phyloP scores from a whole-genome alignment of 768 basidiomycete species.

The Rhodosporidiobolus odoratus region DNA sequence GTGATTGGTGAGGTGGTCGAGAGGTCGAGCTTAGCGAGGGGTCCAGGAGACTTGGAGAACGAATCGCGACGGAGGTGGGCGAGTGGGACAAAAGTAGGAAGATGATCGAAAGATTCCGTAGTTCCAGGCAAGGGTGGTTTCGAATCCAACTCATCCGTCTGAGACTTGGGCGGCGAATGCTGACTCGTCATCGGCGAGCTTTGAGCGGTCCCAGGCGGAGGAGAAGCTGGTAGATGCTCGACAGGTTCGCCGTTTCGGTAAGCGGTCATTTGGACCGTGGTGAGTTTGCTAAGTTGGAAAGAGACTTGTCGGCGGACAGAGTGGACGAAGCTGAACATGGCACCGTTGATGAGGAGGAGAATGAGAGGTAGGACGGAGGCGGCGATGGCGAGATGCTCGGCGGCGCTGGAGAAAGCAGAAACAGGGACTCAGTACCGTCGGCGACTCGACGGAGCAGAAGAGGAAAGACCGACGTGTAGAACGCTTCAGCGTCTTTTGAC shows the following conservation, averaged over 20 bases:
- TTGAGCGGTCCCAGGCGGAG: too few species aligned
- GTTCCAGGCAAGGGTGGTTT: too few species aligned
- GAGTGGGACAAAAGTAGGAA: too few species aligned
- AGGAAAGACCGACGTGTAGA: background rate
- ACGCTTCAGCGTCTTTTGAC: background rate
- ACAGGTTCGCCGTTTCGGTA: too few species aligned
- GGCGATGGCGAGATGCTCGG: background rate
- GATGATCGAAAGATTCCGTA: too few species aligned
- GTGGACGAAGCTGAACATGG: background rate
- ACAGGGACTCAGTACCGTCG: background rate
- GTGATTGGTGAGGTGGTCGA: background rate
- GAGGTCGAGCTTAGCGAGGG: too few species aligned
- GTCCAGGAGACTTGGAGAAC: too few species aligned
- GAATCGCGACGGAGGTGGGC: too few species aligned
- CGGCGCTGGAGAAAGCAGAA: background rate
- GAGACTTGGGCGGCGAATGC: too few species aligned
- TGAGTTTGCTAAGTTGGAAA: background rate
- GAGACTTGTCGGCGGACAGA: background rate
- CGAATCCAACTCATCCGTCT: too few species aligned
- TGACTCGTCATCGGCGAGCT: too few species aligned
- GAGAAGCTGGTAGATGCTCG: too few species aligned
- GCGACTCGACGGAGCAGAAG: background rate
- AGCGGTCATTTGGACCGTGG: background rate
- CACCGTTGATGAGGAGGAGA: background rate
- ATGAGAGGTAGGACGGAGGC: background rate